Percentiles rank a stretch among this genome's conserved stretches.
phyloP scores from a whole-genome alignment of 768 basidiomycete genomes.

The Hypholoma sublateritium region DNA sequence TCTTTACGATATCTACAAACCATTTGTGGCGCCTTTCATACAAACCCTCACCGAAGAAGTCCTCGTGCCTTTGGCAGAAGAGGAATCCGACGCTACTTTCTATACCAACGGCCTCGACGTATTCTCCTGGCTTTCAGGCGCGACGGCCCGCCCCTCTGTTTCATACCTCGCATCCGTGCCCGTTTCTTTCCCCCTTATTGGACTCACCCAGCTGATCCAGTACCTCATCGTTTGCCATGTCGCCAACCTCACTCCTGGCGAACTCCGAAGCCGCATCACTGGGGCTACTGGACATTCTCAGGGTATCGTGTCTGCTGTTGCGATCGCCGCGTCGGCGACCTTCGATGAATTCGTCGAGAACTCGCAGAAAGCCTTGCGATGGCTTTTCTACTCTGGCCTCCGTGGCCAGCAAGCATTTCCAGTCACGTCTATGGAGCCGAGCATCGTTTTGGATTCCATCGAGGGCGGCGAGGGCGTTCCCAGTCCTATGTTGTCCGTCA shows the following conservation, averaged over 20 bases:
- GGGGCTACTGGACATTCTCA: slow-evolving; percentile 98
- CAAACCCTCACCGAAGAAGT: slow-evolving; percentile 59
- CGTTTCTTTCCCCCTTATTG: slow-evolving; percentile 93
- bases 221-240: slow-evolving; percentile 83
- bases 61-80: slow-evolving; percentile 68
- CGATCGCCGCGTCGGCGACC: slow-evolving; percentile 76
- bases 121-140: slow-evolving; percentile 78
- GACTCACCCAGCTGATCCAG: slow-evolving; percentile 92
- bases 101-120: slow-evolving; percentile 85
- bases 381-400: slow-evolving; percentile 92
- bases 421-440: slow-evolving; percentile 83
- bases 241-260: slow-evolving; percentile 72
- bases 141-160: slow-evolving; percentile 67
- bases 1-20: slow-evolving; percentile 88
- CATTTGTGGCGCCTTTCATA: slow-evolving; percentile 79
- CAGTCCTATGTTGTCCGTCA: slow-evolving; percentile 90
- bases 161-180: slow-evolving; percentile 92
- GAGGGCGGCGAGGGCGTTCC: slow-evolving; percentile 94
- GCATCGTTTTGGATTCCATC: slow-evolving; percentile 82
- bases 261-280: slow-evolving; percentile 71
- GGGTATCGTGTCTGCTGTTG: slow-evolving; percentile 93
- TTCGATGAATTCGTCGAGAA: slow-evolving; percentile 76
- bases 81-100: slow-evolving; percentile 57
- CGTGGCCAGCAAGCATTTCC: slow-evolving; percentile 96
- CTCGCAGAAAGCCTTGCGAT: slow-evolving; percentile 80